Base-by-base conservation (phyloP, 306 rosid species). In the Ammopiptanthus mongolicus region DNA sequence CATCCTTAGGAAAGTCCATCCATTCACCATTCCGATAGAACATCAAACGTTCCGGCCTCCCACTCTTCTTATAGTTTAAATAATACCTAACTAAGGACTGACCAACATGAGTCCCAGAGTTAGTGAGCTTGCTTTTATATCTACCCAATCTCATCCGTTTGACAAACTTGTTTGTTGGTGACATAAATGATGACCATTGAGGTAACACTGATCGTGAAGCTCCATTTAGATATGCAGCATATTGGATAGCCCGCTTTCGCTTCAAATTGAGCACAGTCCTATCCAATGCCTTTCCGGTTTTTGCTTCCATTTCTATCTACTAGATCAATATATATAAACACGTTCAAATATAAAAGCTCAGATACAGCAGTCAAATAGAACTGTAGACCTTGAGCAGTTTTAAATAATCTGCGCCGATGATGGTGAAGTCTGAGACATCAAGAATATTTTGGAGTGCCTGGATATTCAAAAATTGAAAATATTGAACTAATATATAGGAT, bases 241-340 rank as follows among this genome's bases (percentile, higher is more conserved):
- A 57, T 59, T 72, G 87, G 36, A 73, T 61, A 70, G 87, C 91
- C 60, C 88, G 85, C 72, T 90, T 92, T 39, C 96, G 84, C 73
- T 92, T 92, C 61, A 83, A 62, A 69, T 80, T 76, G 0, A 71
- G 79, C 50, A 69, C 47, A 70, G 34, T 85, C 69, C 78, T 88
- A 90, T 81, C 98, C 98, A 70, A 92, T 86, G 52, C 96, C 98
- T 80, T 88, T 71, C 17, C 96, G 88, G 22, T 78, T 61, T 84
- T 84, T 77, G 86, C 57, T 80, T 88, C 88, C 96, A 92, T 92
- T 83, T 78, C 57, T 65, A 69, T 69, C 77, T 69, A 69, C 93
- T 81, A 71, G 75, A 86, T 65, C 81, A 81, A 88, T 87, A 74
- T 58, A 84, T 86, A 78, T 88, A 78, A 60, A 75, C 83, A 80